Conservation (phyloP, 2,329 filamentous ascomycete species). For the Xylogone sp. region DNA sequence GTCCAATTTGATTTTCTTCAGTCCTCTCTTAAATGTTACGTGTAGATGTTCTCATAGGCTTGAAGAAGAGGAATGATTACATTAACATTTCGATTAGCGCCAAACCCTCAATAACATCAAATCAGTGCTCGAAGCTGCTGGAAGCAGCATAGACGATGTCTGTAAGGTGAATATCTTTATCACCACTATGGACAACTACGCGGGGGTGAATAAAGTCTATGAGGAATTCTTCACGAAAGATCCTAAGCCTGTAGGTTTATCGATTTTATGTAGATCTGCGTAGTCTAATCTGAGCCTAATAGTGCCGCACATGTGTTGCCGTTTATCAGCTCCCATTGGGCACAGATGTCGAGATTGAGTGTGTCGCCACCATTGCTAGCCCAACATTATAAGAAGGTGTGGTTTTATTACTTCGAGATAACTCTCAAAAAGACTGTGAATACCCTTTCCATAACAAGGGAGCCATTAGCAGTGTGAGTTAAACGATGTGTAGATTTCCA, state of each 20-base stretch:
- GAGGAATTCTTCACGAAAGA: constrained; percentile 42
- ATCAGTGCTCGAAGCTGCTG: constrained; percentile 56
- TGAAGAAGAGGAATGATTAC: too few species aligned
- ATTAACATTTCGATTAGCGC: constrained; percentile 27
- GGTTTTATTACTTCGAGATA: too few species aligned
- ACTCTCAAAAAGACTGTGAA: too few species aligned
- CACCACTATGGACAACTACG: constrained; percentile 62
- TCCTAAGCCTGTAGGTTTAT: constrained; percentile 42
- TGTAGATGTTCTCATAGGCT: too few species aligned
- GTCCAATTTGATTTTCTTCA: constrained; percentile 16
- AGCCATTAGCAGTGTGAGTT: too few species aligned
- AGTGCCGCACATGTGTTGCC: constrained; percentile 43
- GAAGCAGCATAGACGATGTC: constrained; percentile 54
- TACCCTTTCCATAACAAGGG: too few species aligned
- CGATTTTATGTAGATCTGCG: not conserved
- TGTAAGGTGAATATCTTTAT: constrained; percentile 68
- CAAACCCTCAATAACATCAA: constrained; percentile 57
- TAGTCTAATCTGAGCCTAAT: constrained; percentile 18
- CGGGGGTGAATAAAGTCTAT: constrained; percentile 53
- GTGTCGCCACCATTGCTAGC: too few species aligned
- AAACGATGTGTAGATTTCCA: too few species aligned
- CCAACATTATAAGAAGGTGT: too few species aligned
- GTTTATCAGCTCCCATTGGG: constrained; percentile 46
- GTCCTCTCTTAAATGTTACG: not conserved
- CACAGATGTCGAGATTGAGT: constrained; percentile 52